Percentiles rank a stretch among this genome's conserved stretches.
These are phyloP conservation scores for Quercus lobata DNA, from an alignment of 331 rosid genomes.

Conservation along the genomic window DNA sequence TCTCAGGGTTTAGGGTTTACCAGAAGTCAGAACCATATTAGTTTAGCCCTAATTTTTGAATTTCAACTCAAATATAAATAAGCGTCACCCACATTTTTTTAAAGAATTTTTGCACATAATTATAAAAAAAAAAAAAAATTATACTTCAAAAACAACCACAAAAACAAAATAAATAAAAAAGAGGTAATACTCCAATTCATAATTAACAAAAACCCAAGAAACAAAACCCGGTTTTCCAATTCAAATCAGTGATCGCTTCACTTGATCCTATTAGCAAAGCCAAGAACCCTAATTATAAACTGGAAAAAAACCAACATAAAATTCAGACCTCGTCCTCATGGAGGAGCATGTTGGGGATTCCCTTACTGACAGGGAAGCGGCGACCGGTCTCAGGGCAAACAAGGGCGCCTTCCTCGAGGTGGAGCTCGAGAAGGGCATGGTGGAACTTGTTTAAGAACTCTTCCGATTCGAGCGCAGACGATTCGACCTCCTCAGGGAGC, in stretches of 20 bases:
- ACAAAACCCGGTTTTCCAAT: not conserved
- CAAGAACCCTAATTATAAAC: not conserved
- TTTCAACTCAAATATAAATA: too few species aligned
- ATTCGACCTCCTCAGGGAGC: constrained; percentile 69
- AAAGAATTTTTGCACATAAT: too few species aligned
- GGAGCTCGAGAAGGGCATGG: constrained; percentile 82
- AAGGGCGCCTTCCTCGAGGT: constrained; percentile 83
- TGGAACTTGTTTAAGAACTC: constrained; percentile 69
- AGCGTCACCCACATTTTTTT: too few species aligned
- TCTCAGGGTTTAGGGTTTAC: too few species aligned
- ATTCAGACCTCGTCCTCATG: constrained; percentile 82
- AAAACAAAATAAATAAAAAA: not conserved
- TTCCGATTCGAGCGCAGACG: constrained; percentile 61
- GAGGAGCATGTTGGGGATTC: constrained; percentile 82
- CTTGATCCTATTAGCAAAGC: not conserved
- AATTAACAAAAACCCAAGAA: not conserved
- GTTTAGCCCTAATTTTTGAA: too few species aligned
- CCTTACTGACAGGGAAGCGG: constrained; percentile 62
- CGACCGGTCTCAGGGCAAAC: constrained; percentile 75
- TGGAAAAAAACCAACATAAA: not conserved
- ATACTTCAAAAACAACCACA: too few species aligned
- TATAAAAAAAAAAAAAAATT: too few species aligned
- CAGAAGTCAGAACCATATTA: too few species aligned
- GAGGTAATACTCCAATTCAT: not conserved
- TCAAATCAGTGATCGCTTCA: too few species aligned